A percentile compares a stretch with the other conserved stretches of the same genome.
phyloP scores from a whole-genome alignment of 371 early-diverging fungal genomes.

The Syncephalastrum sp. region DNA sequence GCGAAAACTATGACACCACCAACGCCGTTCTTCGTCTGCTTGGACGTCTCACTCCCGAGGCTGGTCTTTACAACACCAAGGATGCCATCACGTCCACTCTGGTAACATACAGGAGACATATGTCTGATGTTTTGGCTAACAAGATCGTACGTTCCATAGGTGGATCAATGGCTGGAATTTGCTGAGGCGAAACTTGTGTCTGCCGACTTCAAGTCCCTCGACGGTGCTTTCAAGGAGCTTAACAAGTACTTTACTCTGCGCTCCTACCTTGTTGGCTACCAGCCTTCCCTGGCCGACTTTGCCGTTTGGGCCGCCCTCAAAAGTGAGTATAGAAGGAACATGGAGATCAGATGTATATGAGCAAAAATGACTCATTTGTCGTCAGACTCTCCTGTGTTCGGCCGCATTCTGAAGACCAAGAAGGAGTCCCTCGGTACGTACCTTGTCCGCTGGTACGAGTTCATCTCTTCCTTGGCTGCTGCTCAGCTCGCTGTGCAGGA shows the following conservation, averaged over 20 bases:
- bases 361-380: slow-evolving; percentile 2
- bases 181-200: slow-evolving; percentile 55
- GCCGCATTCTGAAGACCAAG: slow-evolving; percentile 74
- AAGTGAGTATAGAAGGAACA: slow-evolving; percentile 27
- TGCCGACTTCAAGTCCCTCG: slow-evolving; percentile 74
- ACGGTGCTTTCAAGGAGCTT: slow-evolving; percentile 62
- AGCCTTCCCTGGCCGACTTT: slow-evolving; percentile 78
- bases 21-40: slow-evolving; percentile 45
- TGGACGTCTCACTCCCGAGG: slow-evolving; percentile 38
- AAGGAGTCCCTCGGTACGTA: slow-evolving; percentile 69
- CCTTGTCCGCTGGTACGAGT: slow-evolving; percentile 83
- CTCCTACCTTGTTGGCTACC: slow-evolving; percentile 82
- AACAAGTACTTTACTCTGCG: slow-evolving; percentile 80
- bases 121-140: not conserved
- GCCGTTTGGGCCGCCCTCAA: slow-evolving; percentile 88
- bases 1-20: slow-evolving; percentile 43
- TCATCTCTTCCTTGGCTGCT: slow-evolving; percentile 64
- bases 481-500: slow-evolving; percentile 54
- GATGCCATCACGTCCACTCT: slow-evolving; percentile 45
- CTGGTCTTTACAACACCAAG: slow-evolving; percentile 37
- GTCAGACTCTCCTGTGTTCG: slow-evolving; percentile 75
- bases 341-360: slow-evolving; percentile 2
- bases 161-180: slow-evolving; percentile 69
- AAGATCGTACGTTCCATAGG: slow-evolving; percentile 20
- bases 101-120: slow-evolving; percentile 14